Evolutionary conservation across 2,329 filamentous ascomycete species (phyloP).

Genomic region (Colletotrichum lupini): DNA sequence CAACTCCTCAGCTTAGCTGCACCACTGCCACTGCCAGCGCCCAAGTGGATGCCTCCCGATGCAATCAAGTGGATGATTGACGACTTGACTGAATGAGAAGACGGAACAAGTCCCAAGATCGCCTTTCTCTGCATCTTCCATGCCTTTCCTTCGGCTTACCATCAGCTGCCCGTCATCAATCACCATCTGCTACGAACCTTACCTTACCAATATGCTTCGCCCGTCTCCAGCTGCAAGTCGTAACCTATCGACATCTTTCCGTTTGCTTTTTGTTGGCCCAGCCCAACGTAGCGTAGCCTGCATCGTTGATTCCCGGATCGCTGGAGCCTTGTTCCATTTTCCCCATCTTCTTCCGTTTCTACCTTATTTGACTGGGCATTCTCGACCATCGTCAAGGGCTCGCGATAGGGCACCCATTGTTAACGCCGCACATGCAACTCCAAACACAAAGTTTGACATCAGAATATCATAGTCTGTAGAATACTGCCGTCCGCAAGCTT

Average conservation of each 20-base stretch:
- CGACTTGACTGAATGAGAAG: not conserved
- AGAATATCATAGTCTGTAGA: not conserved
- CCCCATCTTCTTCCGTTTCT: not conserved
- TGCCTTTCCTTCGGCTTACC: constrained; percentile 18
- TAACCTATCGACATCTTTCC: constrained; percentile 6
- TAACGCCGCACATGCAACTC: not conserved
- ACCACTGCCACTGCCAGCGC: constrained; percentile 5
- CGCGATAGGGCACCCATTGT: not conserved
- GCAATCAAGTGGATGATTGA: constrained; percentile 21
- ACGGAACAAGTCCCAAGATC: not conserved
- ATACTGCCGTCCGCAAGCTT: not conserved
- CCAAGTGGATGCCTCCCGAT: constrained; percentile 30
- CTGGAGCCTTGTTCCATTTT: constrained; percentile 18
- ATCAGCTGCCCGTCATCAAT: constrained; percentile 14
- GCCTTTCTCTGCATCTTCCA: constrained; percentile 17
- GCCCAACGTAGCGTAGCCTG: not conserved
- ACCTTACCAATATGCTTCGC: not conserved
- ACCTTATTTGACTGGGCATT: constrained; percentile 1
- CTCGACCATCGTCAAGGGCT: not conserved
- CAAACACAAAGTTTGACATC: not conserved
- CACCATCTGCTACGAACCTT: not conserved
- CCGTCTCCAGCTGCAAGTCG: constrained; percentile 10
- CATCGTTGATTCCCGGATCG: constrained; percentile 15
- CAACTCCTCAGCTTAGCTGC: constrained; percentile 3
- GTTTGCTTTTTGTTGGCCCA: constrained; percentile 10